Conservation (phyloP, 2,329 filamentous ascomycete genomes). For the Metarhizium rileyi region DNA sequence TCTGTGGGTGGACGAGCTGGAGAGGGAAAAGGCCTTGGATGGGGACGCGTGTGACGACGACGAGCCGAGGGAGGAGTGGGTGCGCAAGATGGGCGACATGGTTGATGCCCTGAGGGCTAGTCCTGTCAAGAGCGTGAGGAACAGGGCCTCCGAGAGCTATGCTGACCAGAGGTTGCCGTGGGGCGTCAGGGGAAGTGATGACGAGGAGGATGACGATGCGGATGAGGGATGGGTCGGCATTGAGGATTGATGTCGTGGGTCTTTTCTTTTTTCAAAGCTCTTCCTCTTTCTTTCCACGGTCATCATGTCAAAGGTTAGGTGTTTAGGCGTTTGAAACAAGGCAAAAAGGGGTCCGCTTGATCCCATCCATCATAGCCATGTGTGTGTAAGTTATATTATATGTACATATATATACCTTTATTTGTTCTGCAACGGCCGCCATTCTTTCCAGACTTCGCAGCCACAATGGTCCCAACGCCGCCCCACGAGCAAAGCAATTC, state of each 20-base stretch:
- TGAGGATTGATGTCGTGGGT: constrained; percentile 42
- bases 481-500: not conserved
- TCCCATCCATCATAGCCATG: not conserved
- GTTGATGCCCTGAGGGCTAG: constrained; percentile 48
- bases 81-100: constrained; percentile 42
- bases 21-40: constrained; percentile 51
- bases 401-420: not conserved
- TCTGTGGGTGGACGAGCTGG: constrained; percentile 84
- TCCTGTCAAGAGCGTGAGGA: constrained; percentile 62
- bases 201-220: constrained; percentile 26
- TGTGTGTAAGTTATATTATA: too few species aligned
- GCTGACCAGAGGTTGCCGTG: constrained; percentile 64
- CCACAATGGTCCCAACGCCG: not conserved
- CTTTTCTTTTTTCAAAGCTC: not conserved
- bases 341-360: not conserved
- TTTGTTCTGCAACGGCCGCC: not conserved
- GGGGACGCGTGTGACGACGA: constrained; percentile 10
- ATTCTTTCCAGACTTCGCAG: not conserved
- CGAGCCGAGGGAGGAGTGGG: constrained; percentile 32
- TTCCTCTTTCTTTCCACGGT: not conserved
- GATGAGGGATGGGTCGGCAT: constrained; percentile 56
- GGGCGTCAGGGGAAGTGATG: constrained; percentile 28
- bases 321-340: not conserved
- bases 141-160: constrained; percentile 59
- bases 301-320: not conserved